Conservation (phyloP, 2,329 filamentous ascomycete genomes). For the Aspergillus sp. region DNA sequence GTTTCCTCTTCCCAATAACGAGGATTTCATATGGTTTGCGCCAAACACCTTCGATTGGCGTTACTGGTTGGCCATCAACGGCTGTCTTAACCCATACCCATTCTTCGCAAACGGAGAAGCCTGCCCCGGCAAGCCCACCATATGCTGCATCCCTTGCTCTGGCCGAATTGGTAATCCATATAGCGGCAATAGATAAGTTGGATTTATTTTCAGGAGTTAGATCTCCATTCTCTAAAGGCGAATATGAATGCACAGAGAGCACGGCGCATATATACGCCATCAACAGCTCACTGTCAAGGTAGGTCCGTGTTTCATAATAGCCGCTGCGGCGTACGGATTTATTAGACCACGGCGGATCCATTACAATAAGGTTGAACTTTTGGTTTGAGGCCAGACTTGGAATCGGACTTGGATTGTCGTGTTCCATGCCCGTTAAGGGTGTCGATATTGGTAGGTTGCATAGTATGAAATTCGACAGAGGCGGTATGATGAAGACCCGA, state of each 20-base stretch:
- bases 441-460: constrained; percentile 32
- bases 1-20: constrained; percentile 43
- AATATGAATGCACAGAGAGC: constrained; percentile 41
- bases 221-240: not conserved
- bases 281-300: constrained; percentile 30
- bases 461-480: constrained; percentile 49
- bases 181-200: constrained; percentile 45
- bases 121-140: constrained; percentile 44
- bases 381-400: constrained; percentile 25
- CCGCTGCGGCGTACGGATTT: constrained; percentile 56
- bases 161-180: constrained; percentile 64
- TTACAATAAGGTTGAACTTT: constrained; percentile 59
- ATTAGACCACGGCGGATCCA: constrained; percentile 67
- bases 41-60: constrained; percentile 53
- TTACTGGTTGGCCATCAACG: constrained; percentile 52
- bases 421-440: not conserved
- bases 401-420: constrained; percentile 20
- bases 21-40: constrained; percentile 64
- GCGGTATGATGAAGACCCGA: constrained; percentile 47
- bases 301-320: constrained; percentile 44
- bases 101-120: constrained; percentile 56
- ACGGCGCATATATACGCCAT: constrained; percentile 42
- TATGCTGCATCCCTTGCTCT: constrained; percentile 50
- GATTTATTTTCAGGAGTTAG: not conserved
- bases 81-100: constrained; percentile 67